These are phyloP conservation scores for Escovopsis sp. DNA, from an alignment of 2,329 filamentous ascomycete genomes.

Conservation along the genomic window DNA sequence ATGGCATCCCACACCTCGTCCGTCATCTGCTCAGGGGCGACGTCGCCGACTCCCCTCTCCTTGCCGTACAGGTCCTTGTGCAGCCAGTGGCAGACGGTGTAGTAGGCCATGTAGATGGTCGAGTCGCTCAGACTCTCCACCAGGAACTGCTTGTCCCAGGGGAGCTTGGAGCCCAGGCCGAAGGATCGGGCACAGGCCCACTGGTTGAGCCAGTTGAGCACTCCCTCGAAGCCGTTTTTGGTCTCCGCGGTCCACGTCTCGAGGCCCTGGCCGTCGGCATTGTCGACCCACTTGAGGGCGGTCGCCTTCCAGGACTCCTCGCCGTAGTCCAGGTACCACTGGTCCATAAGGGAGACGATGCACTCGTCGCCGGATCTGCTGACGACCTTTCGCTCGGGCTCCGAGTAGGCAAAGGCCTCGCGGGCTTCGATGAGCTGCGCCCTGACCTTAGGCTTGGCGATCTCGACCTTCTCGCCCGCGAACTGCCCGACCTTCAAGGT, in stretches of 20 bases:
- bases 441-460: slow-evolving; percentile 73
- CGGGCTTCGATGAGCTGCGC: slow-evolving; percentile 60
- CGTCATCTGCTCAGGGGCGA: slow-evolving; percentile 74
- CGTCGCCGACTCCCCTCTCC: slow-evolving; percentile 48
- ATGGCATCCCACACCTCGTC: slow-evolving; percentile 96
- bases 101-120: slow-evolving; percentile 82
- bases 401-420: slow-evolving; percentile 79
- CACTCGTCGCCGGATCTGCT: slow-evolving; percentile 85
- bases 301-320: slow-evolving; percentile 72
- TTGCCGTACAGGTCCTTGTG: slow-evolving; percentile 80
- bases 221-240: slow-evolving; percentile 66
- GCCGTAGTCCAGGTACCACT: slow-evolving; percentile 97
- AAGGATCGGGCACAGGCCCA: slow-evolving; percentile 92
- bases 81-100: slow-evolving; percentile 50
- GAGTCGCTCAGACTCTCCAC: slow-evolving; percentile 88
- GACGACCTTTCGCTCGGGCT: slow-evolving; percentile 80
- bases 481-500: slow-evolving; percentile 78
- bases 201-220: slow-evolving; percentile 82
- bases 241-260: slow-evolving; percentile 71
- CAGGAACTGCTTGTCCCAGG: slow-evolving; percentile 81
- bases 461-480: slow-evolving; percentile 72
- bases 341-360: slow-evolving; percentile 81
- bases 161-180: slow-evolving; percentile 83
- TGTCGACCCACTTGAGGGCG: slow-evolving; percentile 57
- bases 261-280: slow-evolving; percentile 48